These are phyloP conservation scores for Tulasnella sp. DNA, from an alignment of 768 basidiomycete genomes.

Conservation along the genomic window DNA sequence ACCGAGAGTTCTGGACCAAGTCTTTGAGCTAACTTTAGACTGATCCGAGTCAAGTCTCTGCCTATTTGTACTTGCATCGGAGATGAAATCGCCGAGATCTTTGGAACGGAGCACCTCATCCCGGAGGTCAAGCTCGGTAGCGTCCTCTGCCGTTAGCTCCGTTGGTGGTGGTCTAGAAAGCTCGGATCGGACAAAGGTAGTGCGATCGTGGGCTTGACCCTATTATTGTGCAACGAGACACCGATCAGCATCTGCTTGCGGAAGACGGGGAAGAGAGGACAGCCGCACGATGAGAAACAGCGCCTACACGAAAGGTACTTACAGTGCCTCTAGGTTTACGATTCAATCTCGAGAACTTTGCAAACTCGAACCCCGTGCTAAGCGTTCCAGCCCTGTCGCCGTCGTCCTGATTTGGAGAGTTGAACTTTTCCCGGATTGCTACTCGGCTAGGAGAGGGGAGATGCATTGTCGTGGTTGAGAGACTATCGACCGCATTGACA, in stretches of 20 bases:
- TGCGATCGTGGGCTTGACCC: not conserved
- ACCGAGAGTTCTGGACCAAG: not conserved
- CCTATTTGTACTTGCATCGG: not conserved
- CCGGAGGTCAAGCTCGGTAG: not conserved
- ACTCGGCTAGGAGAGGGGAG: not conserved
- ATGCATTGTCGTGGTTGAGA: not conserved
- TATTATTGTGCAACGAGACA: not conserved
- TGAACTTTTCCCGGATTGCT: not conserved
- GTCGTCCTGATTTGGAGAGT: not conserved
- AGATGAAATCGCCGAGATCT: not conserved
- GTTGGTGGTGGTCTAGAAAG: not conserved
- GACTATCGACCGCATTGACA: too few species aligned
- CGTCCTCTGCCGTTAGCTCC: not conserved
- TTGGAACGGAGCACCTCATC: too few species aligned
- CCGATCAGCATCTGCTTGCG: not conserved
- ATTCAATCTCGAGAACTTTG: not conserved
- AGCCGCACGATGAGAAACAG: too few species aligned
- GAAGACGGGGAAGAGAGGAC: too few species aligned
- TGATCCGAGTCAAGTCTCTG: not conserved
- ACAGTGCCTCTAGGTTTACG: not conserved
- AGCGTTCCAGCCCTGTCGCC: not conserved
- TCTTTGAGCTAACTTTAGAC: not conserved
- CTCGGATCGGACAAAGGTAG: not conserved
- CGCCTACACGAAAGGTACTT: not conserved
- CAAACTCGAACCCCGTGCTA: not conserved